Evolutionary conservation across 1,284 basidiomycete species (phyloP).

Genomic region (Puccinia horiana): DNA sequence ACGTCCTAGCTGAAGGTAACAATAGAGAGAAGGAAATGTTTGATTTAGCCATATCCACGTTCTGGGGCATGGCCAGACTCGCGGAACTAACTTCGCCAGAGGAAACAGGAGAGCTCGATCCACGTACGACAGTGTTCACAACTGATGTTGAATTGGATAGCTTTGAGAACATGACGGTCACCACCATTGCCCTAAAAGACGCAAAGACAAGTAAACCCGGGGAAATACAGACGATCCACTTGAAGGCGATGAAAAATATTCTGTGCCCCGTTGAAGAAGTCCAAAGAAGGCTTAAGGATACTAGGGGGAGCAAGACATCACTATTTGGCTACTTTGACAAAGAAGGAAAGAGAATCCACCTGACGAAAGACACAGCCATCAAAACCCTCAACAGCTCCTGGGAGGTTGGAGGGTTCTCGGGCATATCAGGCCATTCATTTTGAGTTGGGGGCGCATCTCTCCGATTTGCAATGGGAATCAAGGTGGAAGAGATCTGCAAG

Average conservation of each 20-base stretch:
- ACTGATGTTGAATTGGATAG: neutral
- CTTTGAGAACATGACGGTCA: neutral
- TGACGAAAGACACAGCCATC: too few species aligned
- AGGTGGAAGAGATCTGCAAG: too few species aligned
- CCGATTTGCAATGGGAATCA: too few species aligned
- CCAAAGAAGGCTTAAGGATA: neutral
- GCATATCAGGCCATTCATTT: too few species aligned
- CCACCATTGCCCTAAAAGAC: neutral
- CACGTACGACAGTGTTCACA: neutral
- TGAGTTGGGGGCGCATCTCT: too few species aligned
- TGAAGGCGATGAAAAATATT: too few species aligned
- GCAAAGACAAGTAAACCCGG: neutral
- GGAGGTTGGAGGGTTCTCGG: too few species aligned
- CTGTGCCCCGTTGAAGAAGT: neutral
- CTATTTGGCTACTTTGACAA: too few species aligned
- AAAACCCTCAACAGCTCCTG: too few species aligned
- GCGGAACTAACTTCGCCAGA: neutral
- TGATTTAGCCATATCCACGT: neutral
- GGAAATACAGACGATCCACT: too few species aligned
- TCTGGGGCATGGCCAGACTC: constrained; percentile 29
- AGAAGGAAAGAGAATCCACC: too few species aligned
- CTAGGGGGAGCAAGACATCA: too few species aligned
- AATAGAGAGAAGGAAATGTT: neutral
- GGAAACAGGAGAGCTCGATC: neutral
- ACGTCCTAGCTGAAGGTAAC: neutral